phyloP scores from a whole-genome alignment of 495 filamentous ascomycete species.

The Chaetomidium leptoderma region DNA sequence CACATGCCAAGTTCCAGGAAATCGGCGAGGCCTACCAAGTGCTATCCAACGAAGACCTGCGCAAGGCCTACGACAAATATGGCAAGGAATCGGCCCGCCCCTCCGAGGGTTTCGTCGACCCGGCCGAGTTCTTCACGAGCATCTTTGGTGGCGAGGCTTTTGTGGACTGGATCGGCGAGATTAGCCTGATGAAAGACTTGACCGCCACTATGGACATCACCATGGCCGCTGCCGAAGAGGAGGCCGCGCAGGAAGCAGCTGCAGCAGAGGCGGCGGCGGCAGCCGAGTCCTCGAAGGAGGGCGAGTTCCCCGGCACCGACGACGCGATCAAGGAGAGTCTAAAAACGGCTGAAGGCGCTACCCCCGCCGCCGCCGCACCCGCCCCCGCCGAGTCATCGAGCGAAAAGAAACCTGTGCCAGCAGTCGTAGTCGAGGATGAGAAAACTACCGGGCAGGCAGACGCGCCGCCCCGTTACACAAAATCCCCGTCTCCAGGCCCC shows the following conservation, averaged over 20 bases:
- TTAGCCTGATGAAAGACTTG: conserved; percentile 86
- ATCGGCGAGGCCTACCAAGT: conserved; percentile 99
- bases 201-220: conserved; percentile 90
- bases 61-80: conserved; percentile 90
- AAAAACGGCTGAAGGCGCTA: conserved; percentile 31
- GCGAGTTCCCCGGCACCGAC: conserved; percentile 44
- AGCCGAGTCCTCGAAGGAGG: conserved; percentile 33
- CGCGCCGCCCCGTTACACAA: conserved; percentile 17
- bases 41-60: conserved; percentile 77
- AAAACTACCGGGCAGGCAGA: conserved; percentile 14
- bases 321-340: conserved; percentile 49
- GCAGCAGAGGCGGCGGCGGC: conserved; percentile 56
- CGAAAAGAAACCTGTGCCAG: conserved; percentile 25
- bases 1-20: conserved; percentile 85
- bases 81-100: conserved; percentile 91
- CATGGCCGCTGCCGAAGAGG: conserved; percentile 65
- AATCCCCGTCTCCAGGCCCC: conserved; percentile 46
- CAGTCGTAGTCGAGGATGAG: conserved; percentile 46
- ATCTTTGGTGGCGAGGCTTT: conserved; percentile 98
- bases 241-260: conserved; percentile 45
- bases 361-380: no score
- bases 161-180: conserved; percentile 84
- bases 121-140: conserved; percentile 95
- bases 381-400: conserved; percentile 24
- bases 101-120: conserved; percentile 88